phyloP scores from a whole-genome alignment of 2,329 filamentous ascomycete species.

The Leptodontidium sp. region DNA sequence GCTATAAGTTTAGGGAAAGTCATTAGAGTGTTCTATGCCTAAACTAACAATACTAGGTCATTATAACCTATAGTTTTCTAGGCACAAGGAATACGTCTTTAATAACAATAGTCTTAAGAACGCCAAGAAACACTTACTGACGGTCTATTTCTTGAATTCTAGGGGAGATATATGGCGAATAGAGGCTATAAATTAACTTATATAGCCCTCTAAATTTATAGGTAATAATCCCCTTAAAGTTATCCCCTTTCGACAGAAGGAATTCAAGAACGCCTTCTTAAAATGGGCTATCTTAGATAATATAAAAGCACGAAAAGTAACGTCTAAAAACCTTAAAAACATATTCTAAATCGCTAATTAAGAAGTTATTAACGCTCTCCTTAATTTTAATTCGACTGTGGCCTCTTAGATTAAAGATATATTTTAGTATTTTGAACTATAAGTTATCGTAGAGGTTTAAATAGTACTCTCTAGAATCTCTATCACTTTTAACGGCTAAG shows the following conservation, averaged over 20 bases:
- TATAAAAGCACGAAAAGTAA: neutral
- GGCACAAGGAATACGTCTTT: neutral
- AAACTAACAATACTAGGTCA: neutral
- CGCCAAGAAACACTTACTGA: neutral
- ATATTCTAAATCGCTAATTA: neutral
- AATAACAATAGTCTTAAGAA: neutral
- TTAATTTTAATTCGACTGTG: neutral
- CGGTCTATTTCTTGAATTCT: neutral
- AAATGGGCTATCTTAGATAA: neutral
- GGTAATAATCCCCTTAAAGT: neutral
- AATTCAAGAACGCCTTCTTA: too few relatives aligned
- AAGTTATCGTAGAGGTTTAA: neutral
- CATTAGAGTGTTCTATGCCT: neutral
- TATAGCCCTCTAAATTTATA: neutral
- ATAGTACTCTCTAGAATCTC: neutral
- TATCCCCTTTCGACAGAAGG: neutral
- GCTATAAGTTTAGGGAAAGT: neutral
- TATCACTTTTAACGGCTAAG: too few relatives aligned
- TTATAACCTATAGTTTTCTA: neutral
- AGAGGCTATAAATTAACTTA: neutral
- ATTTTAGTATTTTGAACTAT: neutral
- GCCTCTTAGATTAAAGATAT: too few relatives aligned
- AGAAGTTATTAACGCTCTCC: neutral
- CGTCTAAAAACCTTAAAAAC: neutral
- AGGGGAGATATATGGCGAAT: too few relatives aligned